Conservation (phyloP, 2,329 filamentous ascomycete species). For the Alternaria angustiovoidea region DNA sequence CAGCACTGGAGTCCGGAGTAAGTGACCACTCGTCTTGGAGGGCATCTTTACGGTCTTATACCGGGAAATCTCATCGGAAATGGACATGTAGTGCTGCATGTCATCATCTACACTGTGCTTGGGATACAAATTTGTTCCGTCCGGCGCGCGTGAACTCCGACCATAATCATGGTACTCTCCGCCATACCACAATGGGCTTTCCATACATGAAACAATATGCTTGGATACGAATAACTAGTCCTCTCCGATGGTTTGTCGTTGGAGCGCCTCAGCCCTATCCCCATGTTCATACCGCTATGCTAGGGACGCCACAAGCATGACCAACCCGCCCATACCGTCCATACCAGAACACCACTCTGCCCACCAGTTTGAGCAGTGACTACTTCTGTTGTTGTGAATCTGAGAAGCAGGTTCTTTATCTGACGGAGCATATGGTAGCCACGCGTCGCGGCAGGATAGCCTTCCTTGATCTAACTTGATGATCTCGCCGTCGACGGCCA, state of each 20-base stretch:
- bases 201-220: neutral
- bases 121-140: conserved; percentile 1
- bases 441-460: conserved; percentile 33
- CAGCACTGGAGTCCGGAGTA: neutral
- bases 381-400: neutral
- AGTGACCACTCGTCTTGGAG: neutral
- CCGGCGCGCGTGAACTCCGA: neutral
- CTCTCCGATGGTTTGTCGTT: neutral
- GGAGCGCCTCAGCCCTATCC: too few relatives aligned
- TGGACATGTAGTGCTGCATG: neutral
- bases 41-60: neutral
- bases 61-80: neutral
- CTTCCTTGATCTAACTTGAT: conserved; percentile 37
- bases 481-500: conserved; percentile 46
- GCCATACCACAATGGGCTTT: neutral
- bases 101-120: neutral
- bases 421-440: neutral
- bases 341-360: conserved; percentile 58
- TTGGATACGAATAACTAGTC: neutral
- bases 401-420: conserved; percentile 5
- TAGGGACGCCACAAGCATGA: conserved; percentile 57
- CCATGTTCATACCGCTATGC: neutral
- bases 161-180: neutral
- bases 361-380: conserved; percentile 40
- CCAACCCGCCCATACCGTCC: conserved; percentile 56